Evolutionary conservation across 768 basidiomycete genomes (phyloP).

Genomic region (Dentipellis sp.): DNA sequence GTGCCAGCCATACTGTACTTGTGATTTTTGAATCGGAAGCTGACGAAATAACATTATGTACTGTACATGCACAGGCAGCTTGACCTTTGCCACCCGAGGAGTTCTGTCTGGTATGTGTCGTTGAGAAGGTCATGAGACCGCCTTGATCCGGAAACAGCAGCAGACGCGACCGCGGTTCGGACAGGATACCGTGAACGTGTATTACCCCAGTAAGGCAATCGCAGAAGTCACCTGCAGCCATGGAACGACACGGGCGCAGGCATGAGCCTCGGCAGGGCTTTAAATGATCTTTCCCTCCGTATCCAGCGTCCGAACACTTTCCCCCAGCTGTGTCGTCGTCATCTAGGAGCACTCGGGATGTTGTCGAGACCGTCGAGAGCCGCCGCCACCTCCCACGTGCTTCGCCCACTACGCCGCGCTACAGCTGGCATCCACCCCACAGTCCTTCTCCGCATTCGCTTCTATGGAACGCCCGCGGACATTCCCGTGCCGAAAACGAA

Average conservation of each 20-base stretch:
- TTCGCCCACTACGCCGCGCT: background rate
- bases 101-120: background rate
- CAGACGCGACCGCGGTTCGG: no score
- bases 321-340: no score
- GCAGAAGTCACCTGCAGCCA: background rate
- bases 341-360: no score
- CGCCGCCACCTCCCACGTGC: background rate
- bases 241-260: background rate
- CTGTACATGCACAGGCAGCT: background rate
- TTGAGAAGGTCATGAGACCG: background rate
- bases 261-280: no score
- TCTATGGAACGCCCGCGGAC: conserved; percentile 9
- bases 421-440: background rate
- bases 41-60: background rate
- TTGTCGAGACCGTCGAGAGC: background rate
- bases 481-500: conserved; percentile 26
- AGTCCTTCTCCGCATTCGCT: conserved; percentile 1
- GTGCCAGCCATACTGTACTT: background rate
- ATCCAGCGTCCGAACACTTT: no score
- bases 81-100: background rate
- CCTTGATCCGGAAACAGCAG: background rate
- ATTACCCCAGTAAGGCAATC: background rate
- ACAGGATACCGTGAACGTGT: background rate
- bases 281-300: no score
- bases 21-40: background rate